These are phyloP conservation scores for Byssothecium circinans DNA, from an alignment of 2,329 filamentous ascomycete species.

Conservation along the genomic window DNA sequence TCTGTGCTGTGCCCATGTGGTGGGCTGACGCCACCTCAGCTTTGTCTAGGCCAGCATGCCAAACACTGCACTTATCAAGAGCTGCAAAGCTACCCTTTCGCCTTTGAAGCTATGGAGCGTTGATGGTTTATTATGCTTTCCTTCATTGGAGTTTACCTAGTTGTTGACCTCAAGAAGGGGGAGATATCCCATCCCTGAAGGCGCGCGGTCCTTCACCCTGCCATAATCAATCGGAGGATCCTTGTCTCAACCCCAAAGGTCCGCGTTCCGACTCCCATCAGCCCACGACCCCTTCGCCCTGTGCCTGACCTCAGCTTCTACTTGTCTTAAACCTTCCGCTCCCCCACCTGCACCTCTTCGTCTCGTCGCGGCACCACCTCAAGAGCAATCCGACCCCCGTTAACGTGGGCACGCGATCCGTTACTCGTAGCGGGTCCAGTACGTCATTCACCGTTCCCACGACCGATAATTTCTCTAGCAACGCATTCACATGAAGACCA, in stretches of 20 bases:
- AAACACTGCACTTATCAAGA: too few relatives aligned
- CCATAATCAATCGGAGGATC: constrained; percentile 10
- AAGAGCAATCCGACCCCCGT: neutral
- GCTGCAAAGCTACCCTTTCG: too few relatives aligned
- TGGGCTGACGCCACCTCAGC: neutral
- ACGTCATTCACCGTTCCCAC: constrained; percentile 16
- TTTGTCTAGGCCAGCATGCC: neutral
- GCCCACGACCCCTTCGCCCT: constrained; percentile 4
- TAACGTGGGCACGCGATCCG: constrained; percentile 5
- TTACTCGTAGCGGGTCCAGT: constrained; percentile 6
- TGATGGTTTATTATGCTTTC: too few relatives aligned
- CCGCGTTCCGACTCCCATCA: constrained; percentile 16
- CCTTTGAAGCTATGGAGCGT: too few relatives aligned
- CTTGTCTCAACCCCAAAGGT: constrained; percentile 34
- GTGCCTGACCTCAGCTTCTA: neutral
- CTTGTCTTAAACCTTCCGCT: neutral
- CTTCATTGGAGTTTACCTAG: too few relatives aligned
- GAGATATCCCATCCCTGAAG: neutral
- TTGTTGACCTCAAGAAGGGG: too few relatives aligned
- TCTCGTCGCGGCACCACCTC: neutral
- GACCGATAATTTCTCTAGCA: constrained; percentile 1
- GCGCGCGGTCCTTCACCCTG: constrained; percentile 16
- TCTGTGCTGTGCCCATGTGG: neutral
- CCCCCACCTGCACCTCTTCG: neutral
- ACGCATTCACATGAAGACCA: constrained; percentile 23